These are phyloP conservation scores for Clitopilus passeckerianus DNA, from an alignment of 768 basidiomycete genomes.

Conservation along the genomic window DNA sequence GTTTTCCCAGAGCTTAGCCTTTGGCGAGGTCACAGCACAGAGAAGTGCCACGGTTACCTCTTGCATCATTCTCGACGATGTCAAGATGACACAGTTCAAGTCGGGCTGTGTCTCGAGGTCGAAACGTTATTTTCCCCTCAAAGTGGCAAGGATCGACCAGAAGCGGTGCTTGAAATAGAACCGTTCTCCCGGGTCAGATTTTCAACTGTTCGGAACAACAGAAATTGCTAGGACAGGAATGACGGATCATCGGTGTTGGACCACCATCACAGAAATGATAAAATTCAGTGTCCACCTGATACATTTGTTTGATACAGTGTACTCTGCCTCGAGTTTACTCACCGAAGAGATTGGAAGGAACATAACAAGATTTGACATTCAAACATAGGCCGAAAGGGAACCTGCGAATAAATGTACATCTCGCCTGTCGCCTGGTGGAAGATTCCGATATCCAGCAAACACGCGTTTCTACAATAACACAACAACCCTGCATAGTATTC, in stretches of 20 bases:
- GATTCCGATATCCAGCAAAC: conserved; percentile 8
- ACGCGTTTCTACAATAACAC: conserved; percentile 1
- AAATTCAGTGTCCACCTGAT: not conserved
- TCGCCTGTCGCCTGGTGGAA: conserved; percentile 3
- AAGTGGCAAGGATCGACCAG: not conserved
- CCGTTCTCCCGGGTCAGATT: not conserved
- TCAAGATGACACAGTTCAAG: not conserved
- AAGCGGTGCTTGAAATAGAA: not conserved
- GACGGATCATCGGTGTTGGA: not conserved
- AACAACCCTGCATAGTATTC: conserved; percentile 5
- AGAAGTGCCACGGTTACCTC: not conserved
- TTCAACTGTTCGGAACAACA: not conserved
- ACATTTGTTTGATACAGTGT: not conserved
- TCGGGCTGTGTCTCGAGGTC: not conserved
- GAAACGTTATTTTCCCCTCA: not conserved
- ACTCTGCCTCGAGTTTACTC: not conserved
- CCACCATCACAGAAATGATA: conserved; percentile 1
- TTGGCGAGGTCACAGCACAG: not conserved
- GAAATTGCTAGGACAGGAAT: not conserved
- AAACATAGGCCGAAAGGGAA: not conserved
- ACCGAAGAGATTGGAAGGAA: not conserved
- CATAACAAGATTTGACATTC: not conserved
- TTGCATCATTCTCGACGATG: not conserved
- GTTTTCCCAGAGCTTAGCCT: not conserved
- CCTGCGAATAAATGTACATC: not conserved